A percentile compares a stretch with the other conserved stretches of the same genome.
Evolutionary conservation across 2,329 filamentous ascomycete genomes (phyloP).

Genomic region (Aspergillus transmontanensis): DNA sequence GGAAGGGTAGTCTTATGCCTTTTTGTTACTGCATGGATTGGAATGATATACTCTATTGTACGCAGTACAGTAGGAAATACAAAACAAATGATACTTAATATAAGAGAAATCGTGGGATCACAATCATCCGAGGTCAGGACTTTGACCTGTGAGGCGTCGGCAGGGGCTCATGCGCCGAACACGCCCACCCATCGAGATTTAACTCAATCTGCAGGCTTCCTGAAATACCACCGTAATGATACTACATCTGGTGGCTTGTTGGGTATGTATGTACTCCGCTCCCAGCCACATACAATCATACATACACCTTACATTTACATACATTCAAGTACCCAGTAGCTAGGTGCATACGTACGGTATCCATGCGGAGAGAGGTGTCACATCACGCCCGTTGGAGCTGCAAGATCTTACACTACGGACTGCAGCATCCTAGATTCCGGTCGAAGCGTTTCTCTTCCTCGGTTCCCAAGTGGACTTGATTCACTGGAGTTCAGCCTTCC

Average conservation of each 20-base stretch:
- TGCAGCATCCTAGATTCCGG: constrained; percentile 2
- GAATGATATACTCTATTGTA: background rate
- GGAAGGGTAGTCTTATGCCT: background rate
- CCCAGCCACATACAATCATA: background rate
- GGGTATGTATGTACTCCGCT: background rate
- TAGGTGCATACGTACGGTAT: background rate
- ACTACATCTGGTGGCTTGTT: background rate
- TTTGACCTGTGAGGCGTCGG: constrained; percentile 8
- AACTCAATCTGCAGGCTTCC: constrained; percentile 15
- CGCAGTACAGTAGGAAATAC: background rate
- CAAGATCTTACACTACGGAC: constrained; percentile 9
- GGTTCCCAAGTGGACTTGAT: constrained; percentile 1
- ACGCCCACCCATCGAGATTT: constrained; percentile 5
- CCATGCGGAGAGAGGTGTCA: constrained; percentile 3
- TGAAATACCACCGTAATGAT: constrained; percentile 1
- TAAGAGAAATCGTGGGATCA: background rate
- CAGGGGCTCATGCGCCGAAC: constrained; percentile 6
- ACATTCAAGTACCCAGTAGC: background rate
- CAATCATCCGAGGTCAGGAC: constrained; percentile 1
- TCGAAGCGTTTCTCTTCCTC: constrained; percentile 7
- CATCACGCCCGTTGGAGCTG: constrained; percentile 7
- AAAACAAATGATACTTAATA: background rate
- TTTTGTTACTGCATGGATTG: background rate
- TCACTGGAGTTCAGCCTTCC: background rate
- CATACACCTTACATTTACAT: background rate